Evolutionary conservation across 2,329 filamentous ascomycete species (phyloP).

Genomic region (Microdochium nivale): DNA sequence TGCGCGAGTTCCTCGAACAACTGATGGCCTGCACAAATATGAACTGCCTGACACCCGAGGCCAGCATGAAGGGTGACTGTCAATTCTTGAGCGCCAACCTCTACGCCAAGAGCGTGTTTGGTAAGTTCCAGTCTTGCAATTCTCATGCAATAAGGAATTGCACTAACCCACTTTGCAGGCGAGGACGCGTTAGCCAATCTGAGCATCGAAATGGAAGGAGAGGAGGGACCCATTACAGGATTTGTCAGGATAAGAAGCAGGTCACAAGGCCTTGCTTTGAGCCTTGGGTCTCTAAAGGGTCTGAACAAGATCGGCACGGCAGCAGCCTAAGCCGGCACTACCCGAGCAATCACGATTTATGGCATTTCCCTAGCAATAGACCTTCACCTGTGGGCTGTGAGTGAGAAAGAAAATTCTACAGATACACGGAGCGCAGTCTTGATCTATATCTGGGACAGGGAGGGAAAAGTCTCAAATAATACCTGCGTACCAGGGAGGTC

Average conservation of each 20-base stretch:
- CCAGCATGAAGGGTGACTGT: slow-evolving; percentile 92
- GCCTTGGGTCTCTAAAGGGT: slow-evolving; percentile 88
- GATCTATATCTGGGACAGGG: background rate
- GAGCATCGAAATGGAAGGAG: slow-evolving; percentile 95
- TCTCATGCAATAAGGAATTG: background rate
- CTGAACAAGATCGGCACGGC: slow-evolving; percentile 67
- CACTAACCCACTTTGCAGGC: slow-evolving; percentile 44
- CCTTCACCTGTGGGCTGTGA: background rate
- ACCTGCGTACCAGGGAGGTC: background rate
- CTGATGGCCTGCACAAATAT: slow-evolving; percentile 98
- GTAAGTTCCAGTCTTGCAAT: slow-evolving; percentile 48
- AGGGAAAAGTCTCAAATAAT: background rate
- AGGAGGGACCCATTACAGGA: slow-evolving; percentile 89
- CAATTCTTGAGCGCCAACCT: slow-evolving; percentile 96
- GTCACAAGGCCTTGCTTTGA: slow-evolving; percentile 89
- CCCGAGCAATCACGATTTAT: background rate
- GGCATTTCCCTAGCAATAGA: background rate
- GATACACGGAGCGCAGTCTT: background rate
- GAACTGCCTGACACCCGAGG: slow-evolving; percentile 94
- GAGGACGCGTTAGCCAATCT: slow-evolving; percentile 97
- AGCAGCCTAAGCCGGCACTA: slow-evolving; percentile 13
- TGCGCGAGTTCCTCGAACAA: slow-evolving; percentile 86
- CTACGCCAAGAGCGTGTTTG: slow-evolving; percentile 94
- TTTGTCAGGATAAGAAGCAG: slow-evolving; percentile 97
- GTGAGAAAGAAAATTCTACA: background rate